Evolutionary conservation across 2,329 filamentous ascomycete genomes (phyloP), one percentile per base, ranked within the genome.

Genomic region (Paraphoma chrysanthemicola): DNA sequence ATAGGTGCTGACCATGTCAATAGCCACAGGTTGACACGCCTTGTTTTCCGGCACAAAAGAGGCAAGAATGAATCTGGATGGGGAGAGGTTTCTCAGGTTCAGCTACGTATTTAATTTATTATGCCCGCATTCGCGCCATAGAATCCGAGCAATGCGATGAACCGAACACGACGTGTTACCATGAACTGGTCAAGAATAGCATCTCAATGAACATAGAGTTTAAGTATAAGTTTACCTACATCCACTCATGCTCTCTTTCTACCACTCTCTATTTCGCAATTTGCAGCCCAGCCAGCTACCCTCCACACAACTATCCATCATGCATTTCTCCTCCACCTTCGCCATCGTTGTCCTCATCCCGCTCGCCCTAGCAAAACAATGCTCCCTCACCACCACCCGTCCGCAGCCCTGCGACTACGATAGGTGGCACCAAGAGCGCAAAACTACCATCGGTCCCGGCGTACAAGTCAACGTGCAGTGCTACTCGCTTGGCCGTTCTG

Each of bases 1-100:
- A 63, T 36, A 51, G 60, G 4, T 63, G 61, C 29, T 63, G 38
- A 16, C n/a, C 2, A 8, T n/a, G 10, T 42, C 14, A 10, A 36
- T 10, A n/a, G 8, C 39, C 3, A 17, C 8, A 42, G 8, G n/a
- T 14, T 2, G 11, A 8, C 39, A 42, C 16, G 11, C 8, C 3
- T n/a, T n/a, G 33, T 38, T 28, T 18, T 38, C 30, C n/a, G 23
- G 4, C 9, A 45, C 23, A 33, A 31, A 36, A 16, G 18, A 38
- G 23, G 29, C 38, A 48, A 16, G 11, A 39, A 23, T 18, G 14
- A 2, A 28, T 44, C 23, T 16, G 44, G 17, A 12, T 36, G 39
- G 36, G 7, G 18, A 16, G 38, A 53, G 28, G 10, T 38, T 17
- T 6, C 4, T 30, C 33, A 18, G 11, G 38, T n/a, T 44, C 36